Evolutionary conservation across 2,329 filamentous ascomycete genomes (phyloP).

Genomic region (Colletotrichum camelliae): DNA sequence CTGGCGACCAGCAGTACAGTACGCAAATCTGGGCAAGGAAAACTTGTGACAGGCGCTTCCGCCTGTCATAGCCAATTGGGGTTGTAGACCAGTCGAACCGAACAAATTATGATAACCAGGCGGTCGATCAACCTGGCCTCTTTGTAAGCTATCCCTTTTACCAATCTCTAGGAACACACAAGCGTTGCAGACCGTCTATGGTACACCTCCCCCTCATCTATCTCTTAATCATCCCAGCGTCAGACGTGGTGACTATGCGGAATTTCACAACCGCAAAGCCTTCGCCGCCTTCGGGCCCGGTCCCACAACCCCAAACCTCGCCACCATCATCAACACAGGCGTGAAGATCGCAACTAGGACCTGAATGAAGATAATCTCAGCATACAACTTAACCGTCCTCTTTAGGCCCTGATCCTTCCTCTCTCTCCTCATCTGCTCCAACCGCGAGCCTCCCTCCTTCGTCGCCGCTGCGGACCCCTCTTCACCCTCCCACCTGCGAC

Average conservation of each 20-base stretch:
- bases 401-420: not conserved
- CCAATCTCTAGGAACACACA: too few species aligned
- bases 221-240: too few species aligned
- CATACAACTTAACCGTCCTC: not conserved
- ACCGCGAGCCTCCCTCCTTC: not conserved
- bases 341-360: constrained; percentile 5
- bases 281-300: constrained; percentile 7
- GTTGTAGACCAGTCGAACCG: too few species aligned
- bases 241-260: not conserved
- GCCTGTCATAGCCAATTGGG: too few species aligned
- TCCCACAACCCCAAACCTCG: constrained; percentile 9
- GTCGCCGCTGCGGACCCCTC: not conserved
- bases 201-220: too few species aligned
- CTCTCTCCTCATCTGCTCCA: not conserved
- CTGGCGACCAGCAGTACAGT: too few species aligned
- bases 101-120: too few species aligned
- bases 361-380: constrained; percentile 6
- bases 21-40: too few species aligned
- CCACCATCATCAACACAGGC: constrained; percentile 11
- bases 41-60: too few species aligned
- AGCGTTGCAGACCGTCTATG: too few species aligned
- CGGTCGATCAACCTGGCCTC: too few species aligned
- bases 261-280: constrained; percentile 4
- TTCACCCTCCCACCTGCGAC: constrained; percentile 26
- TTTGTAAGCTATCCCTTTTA: too few species aligned